Conservation (phyloP, 2,329 filamentous ascomycete species). For the Xylaria polymorpha region DNA sequence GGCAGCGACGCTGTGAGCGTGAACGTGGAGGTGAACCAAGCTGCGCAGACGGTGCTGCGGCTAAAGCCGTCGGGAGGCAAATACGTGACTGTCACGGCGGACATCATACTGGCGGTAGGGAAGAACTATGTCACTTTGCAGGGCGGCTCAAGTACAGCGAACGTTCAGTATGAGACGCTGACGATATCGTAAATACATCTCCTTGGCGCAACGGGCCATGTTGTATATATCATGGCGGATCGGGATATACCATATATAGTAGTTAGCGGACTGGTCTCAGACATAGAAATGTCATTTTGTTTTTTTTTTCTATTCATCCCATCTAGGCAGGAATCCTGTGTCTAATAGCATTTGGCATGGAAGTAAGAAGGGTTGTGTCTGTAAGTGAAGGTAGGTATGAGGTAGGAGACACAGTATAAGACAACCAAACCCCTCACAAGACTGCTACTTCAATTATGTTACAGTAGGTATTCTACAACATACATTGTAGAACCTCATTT, state of each 20-base stretch:
- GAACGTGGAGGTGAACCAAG: constrained; percentile 46
- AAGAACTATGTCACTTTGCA: constrained; percentile 47
- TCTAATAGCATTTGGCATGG: not conserved
- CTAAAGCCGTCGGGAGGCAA: constrained; percentile 38
- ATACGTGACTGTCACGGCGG: constrained; percentile 36
- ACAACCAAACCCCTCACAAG: too few species aligned
- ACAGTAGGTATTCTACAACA: too few species aligned
- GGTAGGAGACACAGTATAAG: too few species aligned
- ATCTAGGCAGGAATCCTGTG: not conserved
- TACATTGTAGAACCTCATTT: too few species aligned
- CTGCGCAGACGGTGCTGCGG: constrained; percentile 30
- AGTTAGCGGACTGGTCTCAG: not conserved
- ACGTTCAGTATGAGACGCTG: constrained; percentile 44
- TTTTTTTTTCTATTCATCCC: too few species aligned
- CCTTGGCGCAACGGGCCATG: not conserved
- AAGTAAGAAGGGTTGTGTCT: not conserved
- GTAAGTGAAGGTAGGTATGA: too few species aligned
- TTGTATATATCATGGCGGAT: not conserved
- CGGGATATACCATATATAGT: not conserved
- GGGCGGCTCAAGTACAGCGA: constrained; percentile 40
- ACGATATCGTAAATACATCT: constrained; percentile 12
- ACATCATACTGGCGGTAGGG: constrained; percentile 41
- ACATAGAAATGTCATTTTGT: not conserved
- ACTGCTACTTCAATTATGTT: too few species aligned
- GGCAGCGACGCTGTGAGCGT: constrained; percentile 38